A percentile compares a stretch with the other conserved stretches of the same genome.
phyloP scores from a whole-genome alignment of 257 asterid genomes.

The Scutellaria barbata region DNA sequence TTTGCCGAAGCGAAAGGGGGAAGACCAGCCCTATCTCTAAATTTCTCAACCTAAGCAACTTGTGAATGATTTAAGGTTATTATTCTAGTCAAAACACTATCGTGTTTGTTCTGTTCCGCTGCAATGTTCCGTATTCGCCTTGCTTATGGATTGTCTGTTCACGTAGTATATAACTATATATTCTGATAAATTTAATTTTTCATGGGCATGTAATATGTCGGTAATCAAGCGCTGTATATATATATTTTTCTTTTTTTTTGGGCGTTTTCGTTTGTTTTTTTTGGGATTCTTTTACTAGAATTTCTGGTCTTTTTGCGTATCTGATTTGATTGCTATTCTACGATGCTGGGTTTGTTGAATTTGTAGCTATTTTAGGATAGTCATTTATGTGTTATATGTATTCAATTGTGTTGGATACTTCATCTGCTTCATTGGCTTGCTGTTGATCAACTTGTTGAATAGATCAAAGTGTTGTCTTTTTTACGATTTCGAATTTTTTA shows the following conservation, averaged over 20 bases:
- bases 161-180: not conserved
- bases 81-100: not conserved
- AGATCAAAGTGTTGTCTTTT: no score
- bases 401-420: slow-evolving; percentile 5
- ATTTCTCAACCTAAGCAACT: slow-evolving; percentile 13
- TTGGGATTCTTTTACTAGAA: not conserved
- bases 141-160: slow-evolving; percentile 25
- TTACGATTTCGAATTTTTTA: no score
- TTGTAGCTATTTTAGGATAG: not conserved
- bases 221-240: not conserved
- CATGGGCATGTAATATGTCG: no score
- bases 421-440: slow-evolving; percentile 21
- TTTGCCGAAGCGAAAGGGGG: not conserved
- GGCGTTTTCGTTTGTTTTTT: not conserved
- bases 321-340: not conserved
- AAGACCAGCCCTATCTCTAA: not conserved
- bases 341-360: slow-evolving; percentile 5
- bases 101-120: slow-evolving; percentile 1
- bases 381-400: not conserved
- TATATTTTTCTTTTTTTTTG: not conserved
- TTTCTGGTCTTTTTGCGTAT: not conserved
- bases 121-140: not conserved
- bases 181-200: not conserved
- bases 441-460: not conserved
- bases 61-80: slow-evolving; percentile 29